Base-by-base conservation (phyloP, 768 basidiomycete species). In the Boletus rex-veris region DNA sequence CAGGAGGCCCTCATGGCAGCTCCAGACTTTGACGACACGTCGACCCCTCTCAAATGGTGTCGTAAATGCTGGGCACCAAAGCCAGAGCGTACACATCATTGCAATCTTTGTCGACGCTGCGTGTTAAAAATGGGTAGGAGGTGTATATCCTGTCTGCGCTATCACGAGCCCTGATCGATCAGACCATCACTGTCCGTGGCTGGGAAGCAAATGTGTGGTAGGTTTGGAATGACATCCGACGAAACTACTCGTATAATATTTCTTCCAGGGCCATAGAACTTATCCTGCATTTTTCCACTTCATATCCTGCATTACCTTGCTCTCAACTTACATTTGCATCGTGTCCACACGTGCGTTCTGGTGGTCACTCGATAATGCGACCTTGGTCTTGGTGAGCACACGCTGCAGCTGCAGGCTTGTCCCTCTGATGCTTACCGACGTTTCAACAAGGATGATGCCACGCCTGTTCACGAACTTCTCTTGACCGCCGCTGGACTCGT, bases 111-210 rank as follows among this genome's bases (percentile, higher is more conserved):
- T 65, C 81, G 83, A 36, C 79, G 88, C 36, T 92, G 91, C 64
- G 85, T 92, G 11, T 71, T 92, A 37, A 92, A 91, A 72, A 86
- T 91, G 87, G 90, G 90, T 90, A 48, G 52, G 84, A 8, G 70
- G 18, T 26, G 48, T 26, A 31, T 41, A 16, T 8, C 15, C 18
- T 49, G 7, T 26, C 24, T 47, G 6, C 8, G 21, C n/a, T 35
- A 36, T 46, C 12, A 36, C 16, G 31, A 15, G 24, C 33, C 16
- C 58, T 67, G 40, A 61, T 43, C 48, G 50, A 42, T 50, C 60
- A 92, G 90, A 93, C 67, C 91, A 92, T 62, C 91, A 93, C 63
- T 93, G 90, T 64, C 87, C 85, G 7, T 93, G 90, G 90, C 72
- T 92, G 21, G 90, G 84, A 36, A 72, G 77, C 43, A 85, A 77